These are phyloP conservation scores for Pseudogymnoascus sp. DNA, from an alignment of 2,329 filamentous ascomycete genomes.

Conservation along the genomic window DNA sequence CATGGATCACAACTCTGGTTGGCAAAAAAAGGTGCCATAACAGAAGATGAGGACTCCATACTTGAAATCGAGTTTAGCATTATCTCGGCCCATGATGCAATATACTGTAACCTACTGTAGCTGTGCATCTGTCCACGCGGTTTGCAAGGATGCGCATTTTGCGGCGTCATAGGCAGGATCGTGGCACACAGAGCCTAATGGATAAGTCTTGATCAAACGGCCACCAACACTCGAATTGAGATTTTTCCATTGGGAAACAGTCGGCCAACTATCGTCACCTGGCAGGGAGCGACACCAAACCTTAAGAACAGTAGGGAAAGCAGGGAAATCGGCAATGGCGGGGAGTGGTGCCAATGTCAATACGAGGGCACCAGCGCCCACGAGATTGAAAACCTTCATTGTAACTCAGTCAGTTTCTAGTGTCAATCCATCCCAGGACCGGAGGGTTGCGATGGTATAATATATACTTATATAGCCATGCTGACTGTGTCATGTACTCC, in stretches of 20 bases:
- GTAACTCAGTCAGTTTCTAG: neutral
- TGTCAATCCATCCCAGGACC: neutral
- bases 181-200: slow-evolving; percentile 21
- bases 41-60: slow-evolving; percentile 33
- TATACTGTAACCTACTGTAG: slow-evolving; percentile 13
- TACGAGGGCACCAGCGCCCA: neutral
- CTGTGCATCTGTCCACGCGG: slow-evolving; percentile 11
- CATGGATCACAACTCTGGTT: slow-evolving; percentile 30
- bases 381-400: neutral
- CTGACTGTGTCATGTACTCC: neutral
- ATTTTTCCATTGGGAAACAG: slow-evolving; percentile 12
- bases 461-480: neutral
- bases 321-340: neutral
- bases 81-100: slow-evolving; percentile 10
- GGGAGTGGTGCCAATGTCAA: neutral
- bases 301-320: neutral
- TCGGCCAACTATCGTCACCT: slow-evolving; percentile 19
- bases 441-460: neutral
- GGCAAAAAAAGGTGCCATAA: slow-evolving; percentile 38
- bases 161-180: slow-evolving; percentile 20
- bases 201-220: slow-evolving; percentile 15
- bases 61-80: slow-evolving; percentile 18
- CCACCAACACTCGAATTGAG: slow-evolving; percentile 18
- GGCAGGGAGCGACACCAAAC: slow-evolving; percentile 13
- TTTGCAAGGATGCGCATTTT: slow-evolving; percentile 17